These are phyloP conservation scores for Eucalyptus victrix DNA, from an alignment of 345 rosid species.

Conservation along the genomic window DNA sequence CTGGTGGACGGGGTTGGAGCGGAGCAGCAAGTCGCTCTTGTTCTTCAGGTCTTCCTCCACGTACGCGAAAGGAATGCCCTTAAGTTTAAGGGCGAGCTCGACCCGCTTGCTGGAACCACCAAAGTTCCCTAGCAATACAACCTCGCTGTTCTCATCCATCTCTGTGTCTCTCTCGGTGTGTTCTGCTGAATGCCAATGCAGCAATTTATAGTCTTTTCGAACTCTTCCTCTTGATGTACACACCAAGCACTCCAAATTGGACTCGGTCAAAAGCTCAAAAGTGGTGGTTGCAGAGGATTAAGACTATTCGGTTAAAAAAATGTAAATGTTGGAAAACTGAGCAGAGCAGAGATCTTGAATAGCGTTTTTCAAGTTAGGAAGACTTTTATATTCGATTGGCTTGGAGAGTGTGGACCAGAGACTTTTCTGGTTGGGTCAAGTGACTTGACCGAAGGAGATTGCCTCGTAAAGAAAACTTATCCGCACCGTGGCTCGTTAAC, in stretches of 20 bases:
- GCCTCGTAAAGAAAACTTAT: neutral
- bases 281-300: neutral
- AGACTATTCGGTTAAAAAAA: neutral
- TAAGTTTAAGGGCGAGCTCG: constrained; percentile 5
- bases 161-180: neutral
- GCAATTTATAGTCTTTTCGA: neutral
- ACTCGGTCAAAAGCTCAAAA: neutral
- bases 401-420: neutral
- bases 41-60: constrained; percentile 3
- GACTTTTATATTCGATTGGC: neutral
- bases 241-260: neutral
- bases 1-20: constrained; percentile 1
- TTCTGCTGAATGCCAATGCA: neutral
- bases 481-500: neutral
- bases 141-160: neutral
- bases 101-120: neutral
- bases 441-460: neutral
- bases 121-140: neutral
- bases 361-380: neutral
- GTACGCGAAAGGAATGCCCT: constrained; percentile 2
- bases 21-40: constrained; percentile 7
- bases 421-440: neutral
- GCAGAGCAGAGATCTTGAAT: neutral
- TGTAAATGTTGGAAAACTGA: neutral
- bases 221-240: neutral